These are phyloP conservation scores for Telfairia occidentalis DNA, from an alignment of 331 rosid species.

Conservation along the genomic window DNA sequence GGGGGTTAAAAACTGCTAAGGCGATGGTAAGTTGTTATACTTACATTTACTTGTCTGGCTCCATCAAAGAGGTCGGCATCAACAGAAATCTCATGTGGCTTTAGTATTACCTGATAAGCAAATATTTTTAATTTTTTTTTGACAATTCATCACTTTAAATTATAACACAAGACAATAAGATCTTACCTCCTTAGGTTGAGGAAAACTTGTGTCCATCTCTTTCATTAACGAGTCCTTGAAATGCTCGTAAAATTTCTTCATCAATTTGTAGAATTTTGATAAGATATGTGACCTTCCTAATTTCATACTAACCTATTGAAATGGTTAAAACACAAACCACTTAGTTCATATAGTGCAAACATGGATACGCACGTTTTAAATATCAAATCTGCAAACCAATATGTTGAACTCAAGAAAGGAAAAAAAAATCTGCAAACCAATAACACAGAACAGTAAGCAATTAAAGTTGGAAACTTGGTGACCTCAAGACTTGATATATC, in stretches of 20 bases:
- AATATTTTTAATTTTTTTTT: background rate
- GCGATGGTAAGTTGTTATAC: background rate
- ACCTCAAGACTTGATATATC: conserved; percentile 2
- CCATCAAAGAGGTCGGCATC: background rate
- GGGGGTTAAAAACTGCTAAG: no score
- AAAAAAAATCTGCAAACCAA: background rate
- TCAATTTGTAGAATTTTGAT: background rate
- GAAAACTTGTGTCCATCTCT: background rate
- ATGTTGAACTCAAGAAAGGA: no score
- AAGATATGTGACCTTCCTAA: background rate
- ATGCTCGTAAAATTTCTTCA: background rate
- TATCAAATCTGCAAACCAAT: no score
- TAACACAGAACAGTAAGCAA: background rate
- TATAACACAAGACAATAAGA: background rate
- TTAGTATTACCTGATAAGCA: background rate
- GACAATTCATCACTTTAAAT: background rate
- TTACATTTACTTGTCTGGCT: background rate
- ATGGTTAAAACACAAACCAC: background rate
- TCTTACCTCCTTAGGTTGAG: conserved; percentile 4
- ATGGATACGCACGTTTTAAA: no score
- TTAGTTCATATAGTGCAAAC: background rate
- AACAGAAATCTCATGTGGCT: background rate
- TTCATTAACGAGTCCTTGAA: background rate
- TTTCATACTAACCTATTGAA: background rate
- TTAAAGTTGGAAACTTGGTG: background rate